These are phyloP conservation scores for Polygonum aviculare DNA, from an alignment of 148 eudicot species.

Conservation along the genomic window DNA sequence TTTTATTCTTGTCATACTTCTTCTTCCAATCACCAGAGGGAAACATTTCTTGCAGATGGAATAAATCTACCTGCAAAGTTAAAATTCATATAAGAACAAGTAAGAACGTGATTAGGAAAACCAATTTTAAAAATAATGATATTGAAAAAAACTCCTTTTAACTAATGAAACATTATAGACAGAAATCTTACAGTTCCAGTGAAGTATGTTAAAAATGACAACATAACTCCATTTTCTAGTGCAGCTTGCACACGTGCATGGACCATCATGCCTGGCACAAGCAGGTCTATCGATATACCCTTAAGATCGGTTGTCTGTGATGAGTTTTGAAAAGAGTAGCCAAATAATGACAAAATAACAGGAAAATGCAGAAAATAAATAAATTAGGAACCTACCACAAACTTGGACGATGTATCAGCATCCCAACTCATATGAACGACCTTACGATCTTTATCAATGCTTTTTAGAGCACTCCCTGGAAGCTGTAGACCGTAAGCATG, in stretches of 20 bases:
- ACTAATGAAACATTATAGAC: not conserved
- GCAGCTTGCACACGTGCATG: conserved; percentile 65
- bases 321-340: conserved; percentile 12
- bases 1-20: conserved; percentile 60
- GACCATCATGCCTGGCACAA: conserved; percentile 97
- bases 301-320: conserved; percentile 76
- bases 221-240: conserved; percentile 83
- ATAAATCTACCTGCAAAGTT: conserved; percentile 65
- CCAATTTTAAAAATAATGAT: not conserved
- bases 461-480: conserved; percentile 30
- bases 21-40: conserved; percentile 73
- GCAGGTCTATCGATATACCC: conserved; percentile 91
- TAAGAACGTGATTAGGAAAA: not conserved
- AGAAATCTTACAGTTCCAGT: conserved; percentile 78
- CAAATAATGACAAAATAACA: conserved; percentile 8
- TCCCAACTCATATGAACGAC: conserved; percentile 14
- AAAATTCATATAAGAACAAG: not conserved
- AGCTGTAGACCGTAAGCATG: conserved; percentile 67
- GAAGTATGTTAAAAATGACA: conserved; percentile 84
- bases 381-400: conserved; percentile 50
- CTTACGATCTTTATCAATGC: not conserved
- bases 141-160: conserved; percentile 1
- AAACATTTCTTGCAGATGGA: conserved; percentile 53
- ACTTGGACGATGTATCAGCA: conserved; percentile 51
- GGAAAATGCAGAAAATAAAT: conserved; percentile 5